These are phyloP conservation scores for Curvularia verruculosa DNA, from an alignment of 2,329 filamentous ascomycete genomes.

Conservation along the genomic window DNA sequence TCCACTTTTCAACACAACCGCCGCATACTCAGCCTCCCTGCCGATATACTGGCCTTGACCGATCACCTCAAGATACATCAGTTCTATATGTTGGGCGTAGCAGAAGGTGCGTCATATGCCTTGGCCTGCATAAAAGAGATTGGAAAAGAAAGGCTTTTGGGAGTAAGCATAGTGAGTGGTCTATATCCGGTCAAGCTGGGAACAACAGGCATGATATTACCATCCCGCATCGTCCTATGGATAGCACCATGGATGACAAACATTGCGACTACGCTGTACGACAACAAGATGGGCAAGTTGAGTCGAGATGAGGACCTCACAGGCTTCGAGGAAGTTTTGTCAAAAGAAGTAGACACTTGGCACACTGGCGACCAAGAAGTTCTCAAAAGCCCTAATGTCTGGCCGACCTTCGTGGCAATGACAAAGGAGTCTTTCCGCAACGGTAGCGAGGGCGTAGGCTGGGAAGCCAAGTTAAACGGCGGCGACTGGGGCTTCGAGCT, in stretches of 20 bases:
- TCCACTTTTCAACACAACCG: slow-evolving; percentile 49
- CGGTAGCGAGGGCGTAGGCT: slow-evolving; percentile 35
- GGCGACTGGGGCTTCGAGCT: slow-evolving; percentile 44
- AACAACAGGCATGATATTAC: slow-evolving; percentile 35
- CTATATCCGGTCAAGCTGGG: slow-evolving; percentile 36
- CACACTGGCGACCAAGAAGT: slow-evolving; percentile 28
- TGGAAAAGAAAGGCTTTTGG: slow-evolving; percentile 35
- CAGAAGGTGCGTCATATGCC: slow-evolving; percentile 57
- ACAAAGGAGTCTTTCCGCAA: slow-evolving; percentile 35
- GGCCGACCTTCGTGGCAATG: slow-evolving; percentile 34
- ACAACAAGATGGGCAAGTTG: slow-evolving; percentile 34
- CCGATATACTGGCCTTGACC: slow-evolving; percentile 52
- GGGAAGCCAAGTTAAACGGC: slow-evolving; percentile 38
- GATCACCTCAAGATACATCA: slow-evolving; percentile 49
- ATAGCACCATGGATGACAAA: slow-evolving; percentile 35
- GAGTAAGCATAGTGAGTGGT: slow-evolving; percentile 33
- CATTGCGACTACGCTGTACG: slow-evolving; percentile 26
- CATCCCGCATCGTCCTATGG: slow-evolving; percentile 31
- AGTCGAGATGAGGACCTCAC: slow-evolving; percentile 33
- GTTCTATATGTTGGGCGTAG: slow-evolving; percentile 55
- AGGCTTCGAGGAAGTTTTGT: slow-evolving; percentile 34
- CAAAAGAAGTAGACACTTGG: slow-evolving; percentile 28
- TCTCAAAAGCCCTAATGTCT: slow-evolving; percentile 29
- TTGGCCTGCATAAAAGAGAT: slow-evolving; percentile 54
- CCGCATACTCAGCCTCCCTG: slow-evolving; percentile 51